Percentiles rank a stretch among this genome's conserved stretches.
phyloP scores from a whole-genome alignment of 345 rosid species.

The Eucalyptus virginea region DNA sequence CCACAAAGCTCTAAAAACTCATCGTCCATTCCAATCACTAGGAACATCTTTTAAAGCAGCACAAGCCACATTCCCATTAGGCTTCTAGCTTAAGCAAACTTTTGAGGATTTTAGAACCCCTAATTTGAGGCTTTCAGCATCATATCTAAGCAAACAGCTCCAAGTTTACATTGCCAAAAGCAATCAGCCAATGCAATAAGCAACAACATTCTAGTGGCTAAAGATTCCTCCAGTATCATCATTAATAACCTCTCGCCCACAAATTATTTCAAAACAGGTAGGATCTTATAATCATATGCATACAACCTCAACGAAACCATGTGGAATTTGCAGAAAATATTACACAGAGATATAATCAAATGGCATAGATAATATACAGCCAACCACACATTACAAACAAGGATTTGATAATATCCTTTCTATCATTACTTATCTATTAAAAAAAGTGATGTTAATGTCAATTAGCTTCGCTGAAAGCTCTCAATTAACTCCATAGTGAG shows the following conservation, averaged over 20 bases:
- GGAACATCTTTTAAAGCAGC: neutral
- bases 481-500: neutral
- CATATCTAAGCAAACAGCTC: neutral
- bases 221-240: neutral
- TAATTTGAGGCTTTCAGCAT: neutral
- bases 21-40: neutral
- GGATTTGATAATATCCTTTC: neutral
- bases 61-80: neutral
- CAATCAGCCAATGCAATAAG: neutral
- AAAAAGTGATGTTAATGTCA: neutral
- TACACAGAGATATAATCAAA: neutral
- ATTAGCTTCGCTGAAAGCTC: neutral
- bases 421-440: neutral
- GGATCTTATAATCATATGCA: neutral
- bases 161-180: neutral
- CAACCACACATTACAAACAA: neutral
- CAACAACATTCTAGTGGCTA: neutral
- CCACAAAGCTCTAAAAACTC: neutral
- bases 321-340: neutral
- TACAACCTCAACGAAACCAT: neutral
- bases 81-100: neutral
- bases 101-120: neutral
- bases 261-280: neutral
- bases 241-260: neutral
- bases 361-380: neutral